phyloP scores from a whole-genome alignment of 2,329 filamentous ascomycete genomes.

The Penicillium sumatraense region DNA sequence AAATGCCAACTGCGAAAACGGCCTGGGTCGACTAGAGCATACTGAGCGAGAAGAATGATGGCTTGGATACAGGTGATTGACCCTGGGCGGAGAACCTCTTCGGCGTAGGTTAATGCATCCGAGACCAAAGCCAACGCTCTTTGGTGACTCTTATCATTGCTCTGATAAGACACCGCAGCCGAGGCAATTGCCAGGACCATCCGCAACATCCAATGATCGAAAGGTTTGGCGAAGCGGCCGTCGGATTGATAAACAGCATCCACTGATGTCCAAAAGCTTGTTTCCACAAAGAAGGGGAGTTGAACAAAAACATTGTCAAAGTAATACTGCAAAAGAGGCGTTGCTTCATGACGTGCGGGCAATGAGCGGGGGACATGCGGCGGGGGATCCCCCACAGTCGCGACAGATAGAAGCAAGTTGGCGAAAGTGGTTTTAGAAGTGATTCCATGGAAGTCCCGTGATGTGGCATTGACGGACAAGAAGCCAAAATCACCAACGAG shows the following conservation, averaged over 20 bases:
- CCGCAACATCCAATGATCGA: conserved; percentile 84
- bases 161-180: conserved; percentile 70
- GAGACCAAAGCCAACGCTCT: conserved; percentile 65
- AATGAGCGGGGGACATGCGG: conserved; percentile 63
- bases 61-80: conserved; percentile 86
- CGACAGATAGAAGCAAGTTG: conserved; percentile 81
- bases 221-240: conserved; percentile 62
- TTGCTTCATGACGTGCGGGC: conserved; percentile 72
- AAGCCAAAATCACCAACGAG: conserved; percentile 93
- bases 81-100: conserved; percentile 82
- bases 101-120: conserved; percentile 75
- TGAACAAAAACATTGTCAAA: conserved; percentile 79
- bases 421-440: conserved; percentile 91
- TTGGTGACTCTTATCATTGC: conserved; percentile 66
- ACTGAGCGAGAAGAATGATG: conserved; percentile 82
- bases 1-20: conserved; percentile 95
- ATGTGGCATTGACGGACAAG: conserved; percentile 92
- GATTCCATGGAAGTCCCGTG: conserved; percentile 88
- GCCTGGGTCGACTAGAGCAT: conserved; percentile 84
- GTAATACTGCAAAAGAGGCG: conserved; percentile 78
- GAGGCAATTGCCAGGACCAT: conserved; percentile 88
- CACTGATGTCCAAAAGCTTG: conserved; percentile 74
- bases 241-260: conserved; percentile 80
- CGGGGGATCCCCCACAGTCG: conserved; percentile 73
- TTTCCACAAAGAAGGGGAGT: conserved; percentile 82